Evolutionary conservation across 2,329 filamentous ascomycete species (phyloP).

Genomic region (Chalaropsis ovoidea): DNA sequence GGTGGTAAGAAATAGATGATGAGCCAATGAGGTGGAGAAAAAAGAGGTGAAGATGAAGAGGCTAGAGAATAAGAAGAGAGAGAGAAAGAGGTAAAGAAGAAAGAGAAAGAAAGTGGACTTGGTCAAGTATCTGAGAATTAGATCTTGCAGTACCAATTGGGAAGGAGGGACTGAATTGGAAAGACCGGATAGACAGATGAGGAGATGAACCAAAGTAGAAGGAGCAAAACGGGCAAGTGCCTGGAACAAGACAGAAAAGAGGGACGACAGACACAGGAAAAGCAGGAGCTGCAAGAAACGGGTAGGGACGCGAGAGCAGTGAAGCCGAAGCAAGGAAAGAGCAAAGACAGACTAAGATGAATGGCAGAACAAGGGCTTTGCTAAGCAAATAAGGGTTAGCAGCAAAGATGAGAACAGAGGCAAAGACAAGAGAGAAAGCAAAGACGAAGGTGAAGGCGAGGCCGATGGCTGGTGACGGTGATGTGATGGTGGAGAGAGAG

Average conservation of each 20-base stretch:
- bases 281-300: neutral
- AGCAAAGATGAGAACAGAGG: neutral
- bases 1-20: neutral
- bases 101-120: neutral
- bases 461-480: neutral
- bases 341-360: neutral
- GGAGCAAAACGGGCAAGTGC: slow-evolving; percentile 8
- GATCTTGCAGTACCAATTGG: neutral
- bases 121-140: neutral
- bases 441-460: neutral
- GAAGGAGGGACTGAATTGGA: neutral
- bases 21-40: neutral
- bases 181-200: slow-evolving; percentile 1
- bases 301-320: neutral
- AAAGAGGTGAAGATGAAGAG: neutral
- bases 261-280: slow-evolving; percentile 1
- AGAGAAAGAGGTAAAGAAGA: neutral
- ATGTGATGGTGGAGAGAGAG: neutral
- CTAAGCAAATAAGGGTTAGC: neutral
- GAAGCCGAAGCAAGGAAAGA: neutral
- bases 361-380: neutral
- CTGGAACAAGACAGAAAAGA: neutral
- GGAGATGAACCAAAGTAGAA: neutral
- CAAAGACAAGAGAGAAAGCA: neutral
- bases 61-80: neutral